These are phyloP conservation scores for Prunus padus DNA, from an alignment of 306 rosid genomes.

Conservation along the genomic window DNA sequence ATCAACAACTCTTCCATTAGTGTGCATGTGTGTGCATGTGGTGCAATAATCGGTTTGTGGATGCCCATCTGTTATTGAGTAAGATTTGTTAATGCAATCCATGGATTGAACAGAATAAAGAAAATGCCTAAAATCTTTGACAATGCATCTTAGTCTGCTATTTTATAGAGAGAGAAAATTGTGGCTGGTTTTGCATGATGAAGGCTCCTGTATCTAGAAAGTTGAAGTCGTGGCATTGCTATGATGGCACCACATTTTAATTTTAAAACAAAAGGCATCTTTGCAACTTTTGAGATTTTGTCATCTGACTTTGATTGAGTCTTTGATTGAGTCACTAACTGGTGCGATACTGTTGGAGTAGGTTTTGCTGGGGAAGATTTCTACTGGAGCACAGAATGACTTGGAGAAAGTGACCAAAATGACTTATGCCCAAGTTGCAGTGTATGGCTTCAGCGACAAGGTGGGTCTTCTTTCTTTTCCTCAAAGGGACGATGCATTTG, in stretches of 20 bases:
- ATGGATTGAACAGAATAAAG: neutral
- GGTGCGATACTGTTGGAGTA: conserved; percentile 11
- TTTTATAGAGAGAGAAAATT: neutral
- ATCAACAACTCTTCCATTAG: neutral
- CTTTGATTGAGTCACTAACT: neutral
- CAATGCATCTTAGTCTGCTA: neutral
- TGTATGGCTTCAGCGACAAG: conserved; percentile 42
- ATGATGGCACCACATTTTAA: neutral
- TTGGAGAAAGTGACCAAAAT: conserved; percentile 51
- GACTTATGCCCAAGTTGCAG: conserved; percentile 44
- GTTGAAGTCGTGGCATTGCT: neutral
- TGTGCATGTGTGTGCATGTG: neutral
- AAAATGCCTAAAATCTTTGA: neutral
- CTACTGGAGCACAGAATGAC: conserved; percentile 48
- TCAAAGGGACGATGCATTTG: conserved; percentile 29
- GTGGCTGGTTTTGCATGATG: conserved; percentile 3
- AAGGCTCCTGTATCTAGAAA: neutral
- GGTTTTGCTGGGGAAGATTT: conserved; percentile 43
- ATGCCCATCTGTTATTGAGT: neutral
- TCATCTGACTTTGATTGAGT: neutral
- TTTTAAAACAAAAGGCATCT: neutral
- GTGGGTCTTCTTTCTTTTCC: conserved; percentile 49
- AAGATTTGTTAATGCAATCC: neutral
- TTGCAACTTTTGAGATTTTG: neutral
- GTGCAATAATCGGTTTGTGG: neutral